Conservation (phyloP, 1,284 basidiomycete species). For the Baeospora myosura region DNA sequence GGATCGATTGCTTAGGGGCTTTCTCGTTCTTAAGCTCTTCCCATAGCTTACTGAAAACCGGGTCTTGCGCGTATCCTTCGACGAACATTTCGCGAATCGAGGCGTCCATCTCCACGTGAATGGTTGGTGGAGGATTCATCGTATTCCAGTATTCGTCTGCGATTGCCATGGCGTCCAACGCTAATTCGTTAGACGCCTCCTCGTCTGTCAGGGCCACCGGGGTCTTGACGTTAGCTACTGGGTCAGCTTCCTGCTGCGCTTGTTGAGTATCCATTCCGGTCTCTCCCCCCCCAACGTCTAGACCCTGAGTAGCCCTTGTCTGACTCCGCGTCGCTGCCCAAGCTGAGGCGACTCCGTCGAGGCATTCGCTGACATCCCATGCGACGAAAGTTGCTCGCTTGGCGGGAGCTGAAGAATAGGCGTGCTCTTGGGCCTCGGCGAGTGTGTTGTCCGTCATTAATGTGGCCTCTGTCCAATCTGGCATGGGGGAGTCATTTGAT, state of each 20-base stretch:
- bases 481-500: neutral
- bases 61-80: neutral
- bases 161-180: neutral
- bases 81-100: neutral
- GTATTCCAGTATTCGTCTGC: neutral
- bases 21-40: neutral
- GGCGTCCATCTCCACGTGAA: too few species aligned
- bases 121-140: neutral
- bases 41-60: neutral
- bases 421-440: constrained; percentile 5
- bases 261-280: neutral
- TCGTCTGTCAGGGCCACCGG: too few species aligned
- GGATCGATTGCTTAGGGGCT: neutral
- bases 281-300: neutral
- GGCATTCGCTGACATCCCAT: neutral
- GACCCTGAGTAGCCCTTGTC: neutral
- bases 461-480: neutral
- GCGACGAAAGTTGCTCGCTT: neutral
- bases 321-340: neutral
- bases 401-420: neutral
- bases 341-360: neutral
- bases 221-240: too few species aligned
- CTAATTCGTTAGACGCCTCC: neutral
- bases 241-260: neutral
- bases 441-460: neutral